Evolutionary conservation across 352 stramenopile genomes (phyloP), one percentile per base, ranked within the genome.

Genomic region (Globisporangium spiculum): DNA sequence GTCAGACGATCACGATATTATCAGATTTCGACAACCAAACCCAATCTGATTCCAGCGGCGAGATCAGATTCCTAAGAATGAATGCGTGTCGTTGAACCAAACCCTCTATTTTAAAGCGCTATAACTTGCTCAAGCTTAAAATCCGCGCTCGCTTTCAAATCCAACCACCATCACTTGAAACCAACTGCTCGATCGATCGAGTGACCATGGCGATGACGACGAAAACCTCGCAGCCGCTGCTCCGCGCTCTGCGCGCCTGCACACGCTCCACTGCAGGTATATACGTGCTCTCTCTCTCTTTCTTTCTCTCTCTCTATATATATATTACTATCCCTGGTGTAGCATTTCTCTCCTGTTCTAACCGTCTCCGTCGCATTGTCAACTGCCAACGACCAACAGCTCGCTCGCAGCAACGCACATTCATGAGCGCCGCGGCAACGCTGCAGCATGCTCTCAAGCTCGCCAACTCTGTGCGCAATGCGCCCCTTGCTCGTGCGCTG

Each of bases 381-480:
- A 36, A 16, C 24, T 26, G 7, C 48, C 48, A 54, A 26, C 46
- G 9, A 26, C 38, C 38, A 48, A 10, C 24, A 36, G 26, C 14
- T 44, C 54, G 27, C 18, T 7, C 54, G 18, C 54, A 60, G 27
- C 54, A 60, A 32, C 65, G 65, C 56, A 54, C 56, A 14, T 60
- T 69, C 56, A 27, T 64, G 57, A 63, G 16, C 34, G 44, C 65
- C 7, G 22, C 63, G 52, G 34, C 36, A 36, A 22, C 36, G 50
- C 48, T 63, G 63, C 52, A 68, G 36, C 63, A 52, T 36, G 53
- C 30, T 7, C 32, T 68, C 54, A 44, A 34, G n/a, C 34, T 62
- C 9, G 5, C 8, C 36, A 38, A 9, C 34, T 32, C 60, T 20
- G 22, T 30, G 58, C 46, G 16, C 24, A 30, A 24, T 32, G 30